Conservation (phyloP, 1,139 yeast genomes). For the Candida mesenterica region DNA sequence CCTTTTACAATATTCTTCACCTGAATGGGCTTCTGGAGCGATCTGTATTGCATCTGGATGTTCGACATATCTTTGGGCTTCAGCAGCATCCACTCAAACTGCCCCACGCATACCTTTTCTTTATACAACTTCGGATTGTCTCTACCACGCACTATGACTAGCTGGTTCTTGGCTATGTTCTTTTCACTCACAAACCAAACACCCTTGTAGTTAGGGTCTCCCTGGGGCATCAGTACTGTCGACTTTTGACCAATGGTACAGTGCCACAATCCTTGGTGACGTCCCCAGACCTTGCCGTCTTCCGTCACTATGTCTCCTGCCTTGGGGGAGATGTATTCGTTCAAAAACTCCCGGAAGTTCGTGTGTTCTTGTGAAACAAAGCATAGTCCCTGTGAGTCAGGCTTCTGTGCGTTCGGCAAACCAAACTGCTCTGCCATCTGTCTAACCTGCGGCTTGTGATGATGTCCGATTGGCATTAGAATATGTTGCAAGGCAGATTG, state of each 20-base stretch:
- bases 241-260: constrained; percentile 90
- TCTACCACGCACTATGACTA: constrained; percentile 77
- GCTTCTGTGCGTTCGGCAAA: constrained; percentile 70
- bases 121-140: constrained; percentile 59
- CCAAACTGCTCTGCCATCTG: constrained; percentile 53
- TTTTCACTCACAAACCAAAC: constrained; percentile 87
- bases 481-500: constrained; percentile 45
- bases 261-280: constrained; percentile 86
- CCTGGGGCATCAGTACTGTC: constrained; percentile 84
- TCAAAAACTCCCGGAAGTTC: constrained; percentile 72
- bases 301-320: constrained; percentile 79
- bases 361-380: constrained; percentile 75
- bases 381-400: constrained; percentile 94
- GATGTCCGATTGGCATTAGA: constrained; percentile 78
- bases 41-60: constrained; percentile 57
- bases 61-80: constrained; percentile 2
- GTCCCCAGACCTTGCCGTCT: constrained; percentile 76
- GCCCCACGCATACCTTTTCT: constrained; percentile 36
- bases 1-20: constrained; percentile 19
- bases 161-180: constrained; percentile 57
- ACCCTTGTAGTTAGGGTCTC: constrained; percentile 70
- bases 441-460: constrained; percentile 72
- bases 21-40: constrained; percentile 58
- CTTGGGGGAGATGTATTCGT: constrained; percentile 66
- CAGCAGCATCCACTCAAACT: constrained; percentile 50